phyloP scores from a whole-genome alignment of 169 alveolate species.

The Plasmodium blacklocki region DNA sequence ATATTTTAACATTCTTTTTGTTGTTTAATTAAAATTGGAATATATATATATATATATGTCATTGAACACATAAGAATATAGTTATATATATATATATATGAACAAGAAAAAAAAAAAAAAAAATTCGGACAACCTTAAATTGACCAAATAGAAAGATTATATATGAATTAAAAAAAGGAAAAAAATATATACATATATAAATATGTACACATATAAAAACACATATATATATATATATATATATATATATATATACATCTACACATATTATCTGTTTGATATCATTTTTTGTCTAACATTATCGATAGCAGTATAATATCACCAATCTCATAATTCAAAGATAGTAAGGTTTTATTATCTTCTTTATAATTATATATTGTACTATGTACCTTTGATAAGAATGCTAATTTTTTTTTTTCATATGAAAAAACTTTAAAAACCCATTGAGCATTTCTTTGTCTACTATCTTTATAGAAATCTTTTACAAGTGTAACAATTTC shows the following conservation, averaged over 20 bases:
- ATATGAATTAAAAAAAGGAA: not conserved
- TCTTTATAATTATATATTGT: slow-evolving; percentile 54
- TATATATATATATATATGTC: no score
- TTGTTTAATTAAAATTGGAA: no score
- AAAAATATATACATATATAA: not conserved
- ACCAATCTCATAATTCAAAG: slow-evolving; percentile 65
- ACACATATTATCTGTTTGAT: not conserved
- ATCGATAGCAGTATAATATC: slow-evolving; percentile 57
- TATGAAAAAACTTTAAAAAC: slow-evolving; percentile 47
- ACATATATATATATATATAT: not conserved
- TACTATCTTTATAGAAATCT: slow-evolving; percentile 71
- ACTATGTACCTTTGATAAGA: slow-evolving; percentile 61
- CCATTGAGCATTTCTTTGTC: slow-evolving; percentile 74
- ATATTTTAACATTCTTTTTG: no score
- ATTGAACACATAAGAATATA: no score
- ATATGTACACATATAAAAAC: not conserved
- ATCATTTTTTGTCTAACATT: slow-evolving; percentile 15
- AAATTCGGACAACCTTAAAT: not conserved
- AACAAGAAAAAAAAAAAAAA: not conserved
- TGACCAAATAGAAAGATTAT: no score
- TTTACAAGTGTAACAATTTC: slow-evolving; percentile 72
- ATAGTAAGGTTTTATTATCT: slow-evolving; percentile 59
- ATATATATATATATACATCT: not conserved
- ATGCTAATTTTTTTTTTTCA: slow-evolving; percentile 20
- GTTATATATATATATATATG: not conserved